A percentile compares a stretch with the other conserved stretches of the same genome.
phyloP scores from a whole-genome alignment of 148 eudicot genomes.

The Euryodendron excelsum region DNA sequence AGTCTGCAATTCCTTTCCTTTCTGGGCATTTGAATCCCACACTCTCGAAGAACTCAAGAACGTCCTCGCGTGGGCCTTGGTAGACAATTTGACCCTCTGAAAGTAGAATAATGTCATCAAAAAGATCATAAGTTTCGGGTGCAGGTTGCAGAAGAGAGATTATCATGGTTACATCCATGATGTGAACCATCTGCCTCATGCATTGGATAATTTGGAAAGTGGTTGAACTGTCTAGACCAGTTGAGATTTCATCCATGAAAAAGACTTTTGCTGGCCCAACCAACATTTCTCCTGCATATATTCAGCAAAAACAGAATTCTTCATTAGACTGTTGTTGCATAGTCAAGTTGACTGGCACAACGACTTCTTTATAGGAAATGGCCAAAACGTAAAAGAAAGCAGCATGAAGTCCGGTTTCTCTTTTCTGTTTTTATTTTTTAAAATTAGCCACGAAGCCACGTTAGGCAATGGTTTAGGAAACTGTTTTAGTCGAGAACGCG shows the following conservation, averaged over 20 bases:
- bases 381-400: too few species aligned
- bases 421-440: too few species aligned
- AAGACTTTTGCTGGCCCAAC: conserved; percentile 49
- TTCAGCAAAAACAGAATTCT: background rate
- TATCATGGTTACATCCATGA: conserved; percentile 46
- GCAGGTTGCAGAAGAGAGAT: conserved; percentile 49
- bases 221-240: conserved; percentile 48
- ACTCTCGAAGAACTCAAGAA: conserved; percentile 43
- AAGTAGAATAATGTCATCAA: conserved; percentile 42
- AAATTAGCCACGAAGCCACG: too few species aligned
- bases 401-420: too few species aligned
- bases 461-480: too few species aligned
- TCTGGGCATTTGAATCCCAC: conserved; percentile 54
- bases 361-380: too few species aligned
- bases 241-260: conserved; percentile 45
- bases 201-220: conserved; percentile 37
- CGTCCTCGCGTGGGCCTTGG: conserved; percentile 44
- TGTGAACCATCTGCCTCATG: conserved; percentile 49
- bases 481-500: too few species aligned
- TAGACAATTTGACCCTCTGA: conserved; percentile 44
- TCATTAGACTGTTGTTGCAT: too few species aligned
- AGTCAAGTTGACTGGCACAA: too few species aligned
- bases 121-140: conserved; percentile 43
- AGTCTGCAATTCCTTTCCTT: conserved; percentile 55
- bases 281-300: conserved; percentile 42